Percentiles rank a stretch among this genome's conserved stretches.
Conservation (phyloP, 805 yeast genomes). For the Yarrowia porcina region DNA sequence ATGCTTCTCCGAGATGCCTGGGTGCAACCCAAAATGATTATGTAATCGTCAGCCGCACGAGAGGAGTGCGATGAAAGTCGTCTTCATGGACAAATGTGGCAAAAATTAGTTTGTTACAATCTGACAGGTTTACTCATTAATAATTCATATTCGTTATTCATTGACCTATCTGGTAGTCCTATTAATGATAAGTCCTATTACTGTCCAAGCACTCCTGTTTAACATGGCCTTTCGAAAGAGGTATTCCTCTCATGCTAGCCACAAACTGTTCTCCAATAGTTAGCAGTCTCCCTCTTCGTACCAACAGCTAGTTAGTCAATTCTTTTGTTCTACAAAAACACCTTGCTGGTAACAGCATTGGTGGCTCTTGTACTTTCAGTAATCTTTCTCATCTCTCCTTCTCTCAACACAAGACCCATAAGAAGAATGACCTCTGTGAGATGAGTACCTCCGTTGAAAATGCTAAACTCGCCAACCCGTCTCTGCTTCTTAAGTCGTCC, state of each 20-base stretch:
- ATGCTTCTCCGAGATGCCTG: not conserved
- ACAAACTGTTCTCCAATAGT: no score
- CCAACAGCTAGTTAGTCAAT: no score
- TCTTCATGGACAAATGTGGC: no score
- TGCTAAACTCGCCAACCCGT: conserved; percentile 19
- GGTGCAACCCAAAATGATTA: conserved; percentile 2
- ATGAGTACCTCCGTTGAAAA: conserved; percentile 15
- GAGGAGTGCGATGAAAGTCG: no score
- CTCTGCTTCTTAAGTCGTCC: conserved; percentile 8
- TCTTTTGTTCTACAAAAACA: not conserved
- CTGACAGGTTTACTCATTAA: not conserved
- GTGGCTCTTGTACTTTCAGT: conserved; percentile 12
- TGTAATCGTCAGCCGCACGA: not conserved
- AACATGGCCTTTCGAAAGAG: no score
- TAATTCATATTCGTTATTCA: not conserved
- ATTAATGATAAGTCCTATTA: no score
- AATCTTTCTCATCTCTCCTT: conserved; percentile 24
- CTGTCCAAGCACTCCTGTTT: no score
- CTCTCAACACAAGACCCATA: conserved; percentile 17
- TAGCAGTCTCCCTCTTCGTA: not conserved
- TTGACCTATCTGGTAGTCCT: not conserved
- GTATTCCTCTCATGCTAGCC: no score
- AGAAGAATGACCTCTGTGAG: conserved; percentile 9
- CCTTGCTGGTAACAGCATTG: not conserved
- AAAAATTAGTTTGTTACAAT: not conserved